Base-by-base conservation (phyloP, 1,139 yeast genomes). In the Suhomyces wounanorum region DNA sequence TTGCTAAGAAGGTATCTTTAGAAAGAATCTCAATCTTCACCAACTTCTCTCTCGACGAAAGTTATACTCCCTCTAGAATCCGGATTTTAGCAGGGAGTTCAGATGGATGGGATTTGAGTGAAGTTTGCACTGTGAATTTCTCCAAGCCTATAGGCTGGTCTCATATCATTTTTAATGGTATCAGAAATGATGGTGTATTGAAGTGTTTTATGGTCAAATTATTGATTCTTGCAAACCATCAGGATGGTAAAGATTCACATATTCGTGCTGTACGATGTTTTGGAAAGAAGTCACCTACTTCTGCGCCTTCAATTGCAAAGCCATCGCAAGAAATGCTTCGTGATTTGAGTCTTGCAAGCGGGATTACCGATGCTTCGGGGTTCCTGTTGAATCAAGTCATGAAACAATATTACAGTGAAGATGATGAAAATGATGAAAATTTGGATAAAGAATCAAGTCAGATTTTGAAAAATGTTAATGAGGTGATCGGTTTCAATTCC, bases 221-320 rank as follows among this genome's bases (percentile, higher is more conserved):
- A 26, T 70, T 81, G n/a, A 79, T 95, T 25, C 72, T 85, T 28
- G 82, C 90, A 1, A 95, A 94, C 63, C 97, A 91, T 62, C 98
- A 92, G 64, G 94, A 90, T 64, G 99, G 99, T 43, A 94, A 94
- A 64, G 99, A 95, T 67, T 87, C 97, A 1, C 98, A 91, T 65
- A 75, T 95, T 8, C 69, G 99, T 48, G 88, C 94, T 0, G 75
- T 94, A 76, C 81, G 67, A 63, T 87, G 78, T 52, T 73, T 70
- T 59, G 78, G 78, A 4, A 72, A 68, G 53, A 73, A 72, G 51
- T 54, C 69, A 3, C 45, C 59, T 6, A 52, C 39, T 37, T 9
- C 52, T 21, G 41, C n/a, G n/a, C 30, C 37, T 18, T 13, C 40
- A 16, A 33, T 28, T 13, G 45, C 50, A 3, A 43, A 38, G 11